phyloP scores from a whole-genome alignment of 164 flowering plant species.

The Cinnamomum chago region DNA sequence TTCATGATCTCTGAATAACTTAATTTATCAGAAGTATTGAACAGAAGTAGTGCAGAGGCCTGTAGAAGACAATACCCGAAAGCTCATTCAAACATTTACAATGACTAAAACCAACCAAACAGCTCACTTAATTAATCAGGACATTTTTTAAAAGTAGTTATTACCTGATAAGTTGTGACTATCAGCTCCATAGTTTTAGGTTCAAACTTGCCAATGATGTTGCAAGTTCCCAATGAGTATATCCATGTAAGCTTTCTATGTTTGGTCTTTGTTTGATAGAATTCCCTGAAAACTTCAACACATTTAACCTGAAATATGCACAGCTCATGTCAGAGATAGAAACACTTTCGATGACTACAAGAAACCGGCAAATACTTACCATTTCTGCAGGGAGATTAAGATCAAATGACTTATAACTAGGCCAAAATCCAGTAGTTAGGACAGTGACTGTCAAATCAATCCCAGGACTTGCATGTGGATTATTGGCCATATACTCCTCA shows the following conservation, averaged over 20 bases:
- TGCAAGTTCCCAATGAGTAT: constrained; percentile 84
- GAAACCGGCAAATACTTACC: constrained; percentile 32
- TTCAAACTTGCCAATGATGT: constrained; percentile 76
- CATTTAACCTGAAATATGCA: constrained; percentile 53
- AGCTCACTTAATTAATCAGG: background rate
- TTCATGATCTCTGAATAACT: constrained; percentile 74
- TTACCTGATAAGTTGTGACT: constrained; percentile 86
- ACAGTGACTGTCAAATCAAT: constrained; percentile 92
- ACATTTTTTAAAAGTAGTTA: background rate
- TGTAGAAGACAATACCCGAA: constrained; percentile 19
- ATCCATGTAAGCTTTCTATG: constrained; percentile 93
- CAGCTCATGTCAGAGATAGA: background rate
- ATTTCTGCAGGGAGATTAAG: constrained; percentile 84
- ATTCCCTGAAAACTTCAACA: constrained; percentile 81
- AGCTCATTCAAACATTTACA: background rate
- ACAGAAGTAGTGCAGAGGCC: constrained; percentile 79
- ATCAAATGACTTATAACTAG: constrained; percentile 87
- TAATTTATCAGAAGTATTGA: constrained; percentile 63
- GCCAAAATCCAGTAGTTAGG: constrained; percentile 92
- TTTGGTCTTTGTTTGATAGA: constrained; percentile 79
- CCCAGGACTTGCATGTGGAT: constrained; percentile 64
- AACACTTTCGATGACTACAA: background rate
- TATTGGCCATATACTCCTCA: constrained; percentile 63
- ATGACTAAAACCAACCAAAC: background rate
- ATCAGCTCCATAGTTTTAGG: constrained; percentile 74